Conservation (phyloP, 2,329 filamentous ascomycete species). For the Aureobasidium leucospermi region DNA sequence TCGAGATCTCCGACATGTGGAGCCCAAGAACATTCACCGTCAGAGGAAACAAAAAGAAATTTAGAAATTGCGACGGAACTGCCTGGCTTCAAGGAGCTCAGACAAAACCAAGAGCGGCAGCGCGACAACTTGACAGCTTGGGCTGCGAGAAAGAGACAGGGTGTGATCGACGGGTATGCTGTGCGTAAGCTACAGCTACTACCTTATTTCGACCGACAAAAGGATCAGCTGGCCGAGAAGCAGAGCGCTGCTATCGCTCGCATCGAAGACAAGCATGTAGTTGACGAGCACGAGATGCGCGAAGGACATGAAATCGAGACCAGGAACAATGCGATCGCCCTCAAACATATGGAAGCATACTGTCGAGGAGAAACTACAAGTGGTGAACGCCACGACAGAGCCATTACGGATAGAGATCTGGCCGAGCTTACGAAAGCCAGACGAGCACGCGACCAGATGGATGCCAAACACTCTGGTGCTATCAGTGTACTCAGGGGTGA, state of each 20-base stretch:
- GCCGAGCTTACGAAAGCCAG: slow-evolving; percentile 37
- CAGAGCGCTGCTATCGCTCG: slow-evolving; percentile 33
- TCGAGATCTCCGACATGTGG: not conserved
- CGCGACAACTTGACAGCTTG: slow-evolving; percentile 25
- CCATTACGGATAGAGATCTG: slow-evolving; percentile 38
- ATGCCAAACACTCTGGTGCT: slow-evolving; percentile 36
- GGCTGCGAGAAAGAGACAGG: slow-evolving; percentile 19
- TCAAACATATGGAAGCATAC: slow-evolving; percentile 43
- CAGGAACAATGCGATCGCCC: slow-evolving; percentile 36
- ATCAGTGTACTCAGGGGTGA: slow-evolving; percentile 41
- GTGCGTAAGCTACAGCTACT: slow-evolving; percentile 5
- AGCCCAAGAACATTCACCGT: not conserved
- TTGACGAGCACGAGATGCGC: slow-evolving; percentile 36
- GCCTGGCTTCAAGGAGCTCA: slow-evolving; percentile 23
- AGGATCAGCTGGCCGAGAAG: slow-evolving; percentile 15
- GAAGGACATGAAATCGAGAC: slow-evolving; percentile 34
- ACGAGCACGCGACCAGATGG: slow-evolving; percentile 31
- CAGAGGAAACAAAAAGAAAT: slow-evolving; percentile 16
- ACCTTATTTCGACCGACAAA: slow-evolving; percentile 12
- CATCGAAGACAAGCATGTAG: slow-evolving; percentile 39
- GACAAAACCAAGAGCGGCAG: slow-evolving; percentile 23
- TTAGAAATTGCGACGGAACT: slow-evolving; percentile 19
- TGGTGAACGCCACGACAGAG: slow-evolving; percentile 26
- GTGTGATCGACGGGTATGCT: slow-evolving; percentile 14
- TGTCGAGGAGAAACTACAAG: slow-evolving; percentile 32